Base-by-base conservation (phyloP, 2,329 filamentous ascomycete species). In the Colletotrichum eremochloae region DNA sequence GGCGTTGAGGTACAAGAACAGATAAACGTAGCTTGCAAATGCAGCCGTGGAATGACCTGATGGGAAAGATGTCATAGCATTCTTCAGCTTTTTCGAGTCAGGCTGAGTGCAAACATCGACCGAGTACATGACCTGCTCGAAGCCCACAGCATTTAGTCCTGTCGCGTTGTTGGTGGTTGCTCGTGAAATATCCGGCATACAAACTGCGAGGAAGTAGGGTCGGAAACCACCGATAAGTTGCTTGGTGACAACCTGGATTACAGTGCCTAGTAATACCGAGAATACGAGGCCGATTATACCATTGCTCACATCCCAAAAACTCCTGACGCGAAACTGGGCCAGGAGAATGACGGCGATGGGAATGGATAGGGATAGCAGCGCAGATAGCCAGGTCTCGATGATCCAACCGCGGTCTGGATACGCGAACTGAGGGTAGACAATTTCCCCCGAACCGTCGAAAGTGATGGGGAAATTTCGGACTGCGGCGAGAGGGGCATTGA, bases 1-100 rank as follows among this genome's bases (percentile, higher is more conserved):
- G 44, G 90, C 91, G 76, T 93, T 93, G 36, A 93, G 83, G 82
- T 92, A 94, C 14, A 93, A 82, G 75, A 86, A 91, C 9, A 93
- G 81, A 77, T 89, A 93, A 9, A 90, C 84, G 73, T 89, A 90
- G 2, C 89, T 89, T 0, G 90, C 89, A 71, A 90, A 92, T 0
- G 90, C 89, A 1, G 88, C 89, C 0, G 90, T 90, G 1, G 90
- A 87, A 79, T 94, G 92, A 0, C 92, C 92, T 7, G 89, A 92
- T 0, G 92, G 92, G 76, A 94, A 92, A 1, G 88, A 89, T 48
- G 91, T 89, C 44, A 93, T 84, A 6, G 86, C 85, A 73, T 91
- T 87, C 76, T 91, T 86, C 76, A 93, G 87, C 69, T 86, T 81
- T 3, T 81, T 78, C n/a, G 81, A 75, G 75, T 91, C 85, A 2